These are phyloP conservation scores for Ophiosphaerella narmari DNA, from an alignment of 2,329 filamentous ascomycete genomes.

Conservation along the genomic window DNA sequence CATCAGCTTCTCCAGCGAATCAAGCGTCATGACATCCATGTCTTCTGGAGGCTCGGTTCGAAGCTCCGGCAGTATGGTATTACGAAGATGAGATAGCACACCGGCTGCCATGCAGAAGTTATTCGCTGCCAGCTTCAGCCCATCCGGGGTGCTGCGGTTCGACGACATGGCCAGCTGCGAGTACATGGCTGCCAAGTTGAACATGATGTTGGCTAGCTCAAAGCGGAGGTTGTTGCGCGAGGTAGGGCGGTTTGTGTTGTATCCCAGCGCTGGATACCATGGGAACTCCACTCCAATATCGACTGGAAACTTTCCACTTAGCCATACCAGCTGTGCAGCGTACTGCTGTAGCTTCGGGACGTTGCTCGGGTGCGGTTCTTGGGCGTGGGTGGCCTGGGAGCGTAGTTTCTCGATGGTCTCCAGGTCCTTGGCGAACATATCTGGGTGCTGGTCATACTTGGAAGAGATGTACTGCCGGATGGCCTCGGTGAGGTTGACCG, in stretches of 20 bases:
- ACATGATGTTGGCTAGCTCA: conserved; percentile 90
- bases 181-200: conserved; percentile 91
- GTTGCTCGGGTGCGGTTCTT: conserved; percentile 85
- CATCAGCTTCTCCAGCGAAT: conserved; percentile 80
- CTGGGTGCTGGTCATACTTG: conserved; percentile 98
- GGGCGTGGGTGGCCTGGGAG: conserved; percentile 82
- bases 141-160: conserved; percentile 77
- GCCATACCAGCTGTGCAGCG: conserved; percentile 89
- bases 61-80: conserved; percentile 77
- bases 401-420: conserved; percentile 83
- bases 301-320: conserved; percentile 93
- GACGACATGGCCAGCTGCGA: conserved; percentile 85
- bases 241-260: conserved; percentile 76
- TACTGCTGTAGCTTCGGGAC: conserved; percentile 88
- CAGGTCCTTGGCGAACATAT: conserved; percentile 92
- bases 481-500: conserved; percentile 76
- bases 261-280: conserved; percentile 93
- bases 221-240: conserved; percentile 72
- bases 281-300: conserved; percentile 95
- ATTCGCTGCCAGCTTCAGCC: conserved; percentile 84
- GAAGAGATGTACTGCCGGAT: conserved; percentile 95
- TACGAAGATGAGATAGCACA: conserved; percentile 77
- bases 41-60: conserved; percentile 87
- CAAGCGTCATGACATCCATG: conserved; percentile 88
- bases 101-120: conserved; percentile 90